A percentile compares a stretch with the other conserved stretches of the same genome.
Evolutionary conservation across 2,329 filamentous ascomycete genomes (phyloP).

Genomic region (Colletotrichum sp.): DNA sequence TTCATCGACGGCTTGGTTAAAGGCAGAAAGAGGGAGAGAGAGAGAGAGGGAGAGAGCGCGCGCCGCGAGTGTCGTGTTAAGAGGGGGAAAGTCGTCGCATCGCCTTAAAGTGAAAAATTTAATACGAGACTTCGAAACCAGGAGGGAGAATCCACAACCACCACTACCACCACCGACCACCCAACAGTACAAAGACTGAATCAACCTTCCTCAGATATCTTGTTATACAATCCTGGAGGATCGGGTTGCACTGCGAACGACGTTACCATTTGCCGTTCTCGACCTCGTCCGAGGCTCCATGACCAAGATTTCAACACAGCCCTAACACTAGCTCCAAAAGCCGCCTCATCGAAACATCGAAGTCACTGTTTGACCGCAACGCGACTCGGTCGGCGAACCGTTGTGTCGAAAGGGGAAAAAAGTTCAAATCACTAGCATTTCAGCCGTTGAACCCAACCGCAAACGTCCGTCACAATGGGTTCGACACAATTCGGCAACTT

Average conservation of each 20-base stretch:
- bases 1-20: not conserved
- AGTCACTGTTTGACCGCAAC: not conserved
- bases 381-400: not conserved
- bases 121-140: conserved; percentile 5
- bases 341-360: not conserved
- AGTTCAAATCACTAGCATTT: not conserved
- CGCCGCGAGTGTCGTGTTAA: not conserved
- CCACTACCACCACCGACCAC: not conserved
- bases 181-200: not conserved
- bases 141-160: not conserved
- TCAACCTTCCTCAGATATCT: not conserved
- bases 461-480: conserved; percentile 50
- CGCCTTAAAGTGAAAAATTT: not conserved
- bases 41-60: not conserved
- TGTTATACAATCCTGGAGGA: not conserved
- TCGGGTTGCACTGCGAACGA: not conserved
- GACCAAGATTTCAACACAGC: not conserved
- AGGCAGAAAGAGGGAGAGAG: not conserved
- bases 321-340: not conserved
- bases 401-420: not conserved
- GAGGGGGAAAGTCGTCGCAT: not conserved
- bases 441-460: not conserved
- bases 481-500: conserved; percentile 68
- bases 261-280: not conserved
- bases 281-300: not conserved